Conservation (phyloP, 2,329 filamentous ascomycete species). For the Fusarium sp. region DNA sequence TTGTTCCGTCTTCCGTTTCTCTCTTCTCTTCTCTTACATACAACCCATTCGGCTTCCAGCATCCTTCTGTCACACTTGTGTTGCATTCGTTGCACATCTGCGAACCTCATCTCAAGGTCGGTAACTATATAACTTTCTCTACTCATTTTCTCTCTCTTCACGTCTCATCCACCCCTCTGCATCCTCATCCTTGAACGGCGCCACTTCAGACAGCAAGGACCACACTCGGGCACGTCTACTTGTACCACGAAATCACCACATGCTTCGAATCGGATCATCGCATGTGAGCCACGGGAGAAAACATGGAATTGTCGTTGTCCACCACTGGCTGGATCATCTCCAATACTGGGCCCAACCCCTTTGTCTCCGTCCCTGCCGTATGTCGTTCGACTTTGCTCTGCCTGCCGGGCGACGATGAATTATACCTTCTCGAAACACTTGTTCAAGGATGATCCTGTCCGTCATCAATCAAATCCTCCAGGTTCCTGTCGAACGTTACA, state of each 20-base stretch:
- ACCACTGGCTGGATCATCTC: neutral
- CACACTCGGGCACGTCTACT: slow-evolving; percentile 1
- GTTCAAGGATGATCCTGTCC: slow-evolving; percentile 14
- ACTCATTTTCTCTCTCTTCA: neutral
- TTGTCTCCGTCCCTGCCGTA: slow-evolving; percentile 6
- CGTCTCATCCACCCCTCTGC: neutral
- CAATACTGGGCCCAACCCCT: slow-evolving; percentile 9
- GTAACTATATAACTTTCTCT: neutral
- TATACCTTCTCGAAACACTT: slow-evolving; percentile 15
- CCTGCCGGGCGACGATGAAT: slow-evolving; percentile 16
- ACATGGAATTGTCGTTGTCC: neutral
- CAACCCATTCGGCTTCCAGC: slow-evolving; percentile 12
- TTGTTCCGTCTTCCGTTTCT: slow-evolving; percentile 4
- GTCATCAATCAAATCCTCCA: slow-evolving; percentile 20
- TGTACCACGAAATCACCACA: slow-evolving; percentile 1
- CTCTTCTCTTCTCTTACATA: neutral
- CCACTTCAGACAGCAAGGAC: slow-evolving; percentile 15
- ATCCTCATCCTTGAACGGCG: slow-evolving; percentile 1
- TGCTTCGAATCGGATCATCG: neutral
- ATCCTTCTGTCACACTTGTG: slow-evolving; percentile 23
- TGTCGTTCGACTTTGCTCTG: slow-evolving; percentile 26
- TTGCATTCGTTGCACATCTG: slow-evolving; percentile 11
- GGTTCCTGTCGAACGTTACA: slow-evolving; percentile 27
- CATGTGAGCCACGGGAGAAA: neutral
- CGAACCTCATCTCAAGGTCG: slow-evolving; percentile 3